phyloP scores from a whole-genome alignment of 2,329 filamentous ascomycete genomes.

The Ampelomyces quisqualis region DNA sequence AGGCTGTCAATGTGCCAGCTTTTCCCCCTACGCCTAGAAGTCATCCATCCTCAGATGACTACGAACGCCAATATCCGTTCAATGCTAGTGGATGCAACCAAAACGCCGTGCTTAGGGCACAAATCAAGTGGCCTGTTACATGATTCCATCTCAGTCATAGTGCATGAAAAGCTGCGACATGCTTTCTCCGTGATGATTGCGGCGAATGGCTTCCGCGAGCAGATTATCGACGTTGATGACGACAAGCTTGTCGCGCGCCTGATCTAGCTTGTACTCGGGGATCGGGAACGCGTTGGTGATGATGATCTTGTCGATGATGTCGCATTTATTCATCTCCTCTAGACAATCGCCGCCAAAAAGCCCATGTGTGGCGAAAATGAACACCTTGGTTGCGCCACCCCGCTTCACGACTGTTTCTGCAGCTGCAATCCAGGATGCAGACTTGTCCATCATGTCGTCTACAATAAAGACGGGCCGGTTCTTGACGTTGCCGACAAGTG shows the following conservation, averaged over 20 bases:
- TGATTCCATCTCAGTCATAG: slow-evolving; percentile 32
- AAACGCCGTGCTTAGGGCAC: slow-evolving; percentile 13
- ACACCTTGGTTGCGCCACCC: slow-evolving; percentile 88
- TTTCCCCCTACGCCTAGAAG: background rate
- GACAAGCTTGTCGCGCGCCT: slow-evolving; percentile 74
- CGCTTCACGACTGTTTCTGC: slow-evolving; percentile 95
- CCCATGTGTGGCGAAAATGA: slow-evolving; percentile 96
- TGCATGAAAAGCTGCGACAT: slow-evolving; percentile 58
- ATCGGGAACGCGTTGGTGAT: slow-evolving; percentile 98
- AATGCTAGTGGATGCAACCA: background rate
- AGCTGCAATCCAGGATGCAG: slow-evolving; percentile 93
- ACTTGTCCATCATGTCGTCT: slow-evolving; percentile 99
- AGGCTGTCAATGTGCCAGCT: slow-evolving; percentile 1
- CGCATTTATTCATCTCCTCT: slow-evolving; percentile 85
- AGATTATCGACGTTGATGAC: slow-evolving; percentile 86
- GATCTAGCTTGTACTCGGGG: slow-evolving; percentile 67
- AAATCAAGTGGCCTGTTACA: background rate
- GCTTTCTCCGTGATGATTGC: slow-evolving; percentile 94
- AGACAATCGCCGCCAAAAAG: slow-evolving; percentile 89
- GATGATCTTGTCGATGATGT: slow-evolving; percentile 89
- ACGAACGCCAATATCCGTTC: background rate
- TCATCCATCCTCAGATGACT: background rate
- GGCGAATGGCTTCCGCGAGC: slow-evolving; percentile 85
- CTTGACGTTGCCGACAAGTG: slow-evolving; percentile 91
- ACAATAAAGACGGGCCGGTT: slow-evolving; percentile 89